Evolutionary conservation across 2,329 filamentous ascomycete genomes (phyloP).

Genomic region (Teratosphaeriaceae sp.): DNA sequence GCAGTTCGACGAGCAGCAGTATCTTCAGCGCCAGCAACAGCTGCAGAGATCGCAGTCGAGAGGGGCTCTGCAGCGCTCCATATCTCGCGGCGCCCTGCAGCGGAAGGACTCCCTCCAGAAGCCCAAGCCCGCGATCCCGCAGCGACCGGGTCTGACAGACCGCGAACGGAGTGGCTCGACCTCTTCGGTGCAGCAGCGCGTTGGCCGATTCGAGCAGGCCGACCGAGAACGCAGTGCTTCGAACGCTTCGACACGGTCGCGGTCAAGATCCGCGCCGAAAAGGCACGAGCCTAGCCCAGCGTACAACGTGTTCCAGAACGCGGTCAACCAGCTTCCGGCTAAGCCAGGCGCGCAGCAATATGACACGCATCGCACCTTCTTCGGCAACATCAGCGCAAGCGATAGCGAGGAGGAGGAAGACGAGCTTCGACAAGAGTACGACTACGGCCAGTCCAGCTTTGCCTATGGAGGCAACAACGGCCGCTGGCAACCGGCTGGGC

Average conservation of each 20-base stretch:
- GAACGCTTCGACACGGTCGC: conserved; percentile 13
- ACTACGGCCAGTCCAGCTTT: conserved; percentile 16
- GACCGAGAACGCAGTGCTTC: conserved; percentile 2
- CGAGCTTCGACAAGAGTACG: conserved; percentile 10
- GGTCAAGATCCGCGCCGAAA: conserved; percentile 27
- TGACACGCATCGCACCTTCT: conserved; percentile 31
- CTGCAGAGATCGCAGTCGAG: conserved; percentile 53
- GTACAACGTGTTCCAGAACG: conserved; percentile 42
- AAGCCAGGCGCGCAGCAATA: conserved; percentile 10
- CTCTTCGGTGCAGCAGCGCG: conserved; percentile 7
- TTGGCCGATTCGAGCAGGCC: conserved; percentile 1
- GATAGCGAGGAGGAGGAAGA: conserved; percentile 34
- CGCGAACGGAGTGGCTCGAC: conserved; percentile 15
- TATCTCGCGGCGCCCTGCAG: not conserved
- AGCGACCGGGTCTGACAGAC: conserved; percentile 18
- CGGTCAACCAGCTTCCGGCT: conserved; percentile 34
- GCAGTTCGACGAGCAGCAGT: conserved; percentile 79
- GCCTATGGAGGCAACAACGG: conserved; percentile 18
- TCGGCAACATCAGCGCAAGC: conserved; percentile 32
- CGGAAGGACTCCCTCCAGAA: conserved; percentile 5
- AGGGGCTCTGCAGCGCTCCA: not conserved
- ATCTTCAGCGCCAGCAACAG: conserved; percentile 72
- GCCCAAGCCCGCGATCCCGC: conserved; percentile 18
- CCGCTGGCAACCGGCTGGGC: conserved; percentile 25
- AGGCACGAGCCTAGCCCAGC: conserved; percentile 27